Evolutionary conservation across 2,329 filamentous ascomycete genomes (phyloP).

Genomic region (Ophiostoma sp.): DNA sequence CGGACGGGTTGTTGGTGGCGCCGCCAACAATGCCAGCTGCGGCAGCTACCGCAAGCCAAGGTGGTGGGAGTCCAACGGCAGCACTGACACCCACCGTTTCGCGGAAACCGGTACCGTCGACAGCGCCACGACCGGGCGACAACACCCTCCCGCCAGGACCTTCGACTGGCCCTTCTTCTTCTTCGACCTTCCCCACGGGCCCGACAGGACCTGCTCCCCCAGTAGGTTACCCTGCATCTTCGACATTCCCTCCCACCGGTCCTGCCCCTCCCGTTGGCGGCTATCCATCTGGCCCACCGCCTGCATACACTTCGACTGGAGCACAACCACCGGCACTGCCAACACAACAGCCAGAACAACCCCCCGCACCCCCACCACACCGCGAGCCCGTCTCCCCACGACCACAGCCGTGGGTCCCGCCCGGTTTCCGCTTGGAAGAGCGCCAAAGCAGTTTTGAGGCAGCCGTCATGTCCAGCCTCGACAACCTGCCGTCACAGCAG

Average conservation of each 20-base stretch:
- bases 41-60: conserved; percentile 47
- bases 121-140: conserved; percentile 13
- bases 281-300: neutral
- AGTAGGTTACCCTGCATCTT: neutral
- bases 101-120: conserved; percentile 53
- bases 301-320: neutral
- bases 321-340: neutral
- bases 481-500: neutral
- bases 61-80: conserved; percentile 26
- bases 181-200: neutral
- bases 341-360: neutral
- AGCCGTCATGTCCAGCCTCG: neutral
- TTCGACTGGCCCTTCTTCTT: neutral
- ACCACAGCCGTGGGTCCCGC: conserved; percentile 25
- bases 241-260: neutral
- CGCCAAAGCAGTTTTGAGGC: conserved; percentile 14
- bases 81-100: conserved; percentile 42
- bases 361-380: neutral
- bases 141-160: conserved; percentile 10
- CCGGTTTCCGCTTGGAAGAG: conserved; percentile 26
- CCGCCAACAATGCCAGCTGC: conserved; percentile 35
- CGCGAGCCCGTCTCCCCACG: neutral
- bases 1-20: conserved; percentile 48
- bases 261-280: neutral
- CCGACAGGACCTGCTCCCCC: neutral